Base-by-base conservation (phyloP, 306 rosid species). In the Cicer judaicum region DNA sequence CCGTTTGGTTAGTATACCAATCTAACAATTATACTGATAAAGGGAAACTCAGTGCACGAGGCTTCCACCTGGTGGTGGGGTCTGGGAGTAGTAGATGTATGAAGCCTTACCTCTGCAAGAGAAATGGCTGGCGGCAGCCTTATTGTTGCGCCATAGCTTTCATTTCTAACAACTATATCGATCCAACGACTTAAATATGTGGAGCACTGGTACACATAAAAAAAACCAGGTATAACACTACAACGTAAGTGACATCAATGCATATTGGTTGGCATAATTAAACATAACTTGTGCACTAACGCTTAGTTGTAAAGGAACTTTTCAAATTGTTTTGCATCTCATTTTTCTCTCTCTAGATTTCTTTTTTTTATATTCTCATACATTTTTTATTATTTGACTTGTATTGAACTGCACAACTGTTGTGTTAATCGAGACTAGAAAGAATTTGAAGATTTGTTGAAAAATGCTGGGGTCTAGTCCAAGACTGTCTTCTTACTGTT, bases 401-500 rank as follows among this genome's bases (percentile, higher is more conserved):
- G 19, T 29, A 29, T 5, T 13, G 24, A 47, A 13, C 50, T 44
- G 56, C 21, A 47, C 57, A 13, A 49, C 72, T 67, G 13, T 11
- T 44, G 14, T 44, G 18, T 21, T 44, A 39, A 5, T 47, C 76
- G 21, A 50, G 77, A 72, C 5, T 83, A 77, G 64, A 48, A 78
- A 53, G 59, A 73, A 59, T 46, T 11, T 41, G 64, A 61, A 7
- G 55, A 39, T 64, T 75, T 49, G 36, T 62, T n/a, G 11, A 41
- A 5, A 61, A 38, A 43, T 49, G 62, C 12, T 76, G 41, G 44
- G 78, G 54, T 80, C 46, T 47, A 7, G 56, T 73, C 52, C 48
- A 11, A 40, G 29, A 39, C 14, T 69, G 7, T 74, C 68, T 83
- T 75, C 59, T 75, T 13, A 36, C n/a, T 70, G 12, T 24, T 46